phyloP scores from a whole-genome alignment of 1,284 basidiomycete species.

The Cryptococcus deneoformans region DNA sequence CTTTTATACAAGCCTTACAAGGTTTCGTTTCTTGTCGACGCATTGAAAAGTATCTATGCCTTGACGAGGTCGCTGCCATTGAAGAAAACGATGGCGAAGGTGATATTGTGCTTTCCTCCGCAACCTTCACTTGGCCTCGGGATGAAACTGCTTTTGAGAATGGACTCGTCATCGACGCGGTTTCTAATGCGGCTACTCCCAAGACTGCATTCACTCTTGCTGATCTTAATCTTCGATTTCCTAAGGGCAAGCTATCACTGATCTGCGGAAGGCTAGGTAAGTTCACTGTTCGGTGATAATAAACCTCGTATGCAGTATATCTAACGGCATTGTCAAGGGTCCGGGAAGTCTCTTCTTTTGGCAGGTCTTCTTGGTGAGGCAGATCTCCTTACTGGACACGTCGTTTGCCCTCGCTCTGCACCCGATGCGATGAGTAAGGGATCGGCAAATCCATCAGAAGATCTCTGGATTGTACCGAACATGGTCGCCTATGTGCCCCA shows the following conservation, averaged over 20 bases:
- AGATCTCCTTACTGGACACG: constrained; percentile 66
- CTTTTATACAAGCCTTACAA: constrained; percentile 80
- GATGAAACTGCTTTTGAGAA: constrained; percentile 50
- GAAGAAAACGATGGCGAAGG: constrained; percentile 54
- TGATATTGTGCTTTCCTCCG: constrained; percentile 69
- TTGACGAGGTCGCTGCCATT: constrained; percentile 65
- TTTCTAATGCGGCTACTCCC: constrained; percentile 65
- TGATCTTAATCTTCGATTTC: constrained; percentile 77
- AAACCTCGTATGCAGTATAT: background rate
- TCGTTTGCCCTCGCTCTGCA: constrained; percentile 76
- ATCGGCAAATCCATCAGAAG: constrained; percentile 44
- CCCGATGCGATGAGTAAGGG: constrained; percentile 71
- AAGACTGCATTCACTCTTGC: constrained; percentile 72
- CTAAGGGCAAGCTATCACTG: constrained; percentile 69
- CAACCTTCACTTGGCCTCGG: constrained; percentile 86
- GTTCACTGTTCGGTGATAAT: too few species aligned
- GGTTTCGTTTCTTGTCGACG: constrained; percentile 79
- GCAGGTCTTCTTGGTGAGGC: constrained; percentile 84
- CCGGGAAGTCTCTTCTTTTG: constrained; percentile 78
- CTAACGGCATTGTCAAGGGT: constrained; percentile 54
- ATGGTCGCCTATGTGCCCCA: constrained; percentile 89
- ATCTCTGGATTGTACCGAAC: constrained; percentile 72
- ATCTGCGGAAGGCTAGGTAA: constrained; percentile 64
- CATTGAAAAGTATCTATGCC: constrained; percentile 82
- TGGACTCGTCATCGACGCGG: background rate